Conservation (phyloP, 257 asterid genomes). For the Penstemon barbatus region DNA sequence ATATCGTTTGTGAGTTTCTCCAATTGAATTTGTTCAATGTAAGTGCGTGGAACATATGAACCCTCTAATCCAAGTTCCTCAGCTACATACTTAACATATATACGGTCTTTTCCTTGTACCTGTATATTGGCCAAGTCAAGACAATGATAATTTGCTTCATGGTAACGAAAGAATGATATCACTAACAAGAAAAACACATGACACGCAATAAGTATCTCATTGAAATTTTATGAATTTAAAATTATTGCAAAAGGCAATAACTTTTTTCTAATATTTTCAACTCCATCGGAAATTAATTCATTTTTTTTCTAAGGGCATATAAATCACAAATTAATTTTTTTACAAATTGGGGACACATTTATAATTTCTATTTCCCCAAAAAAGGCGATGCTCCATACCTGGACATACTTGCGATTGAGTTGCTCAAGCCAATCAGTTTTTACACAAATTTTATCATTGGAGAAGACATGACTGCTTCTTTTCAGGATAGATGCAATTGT, state of each 20-base stretch:
- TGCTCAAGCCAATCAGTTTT: conserved; percentile 99
- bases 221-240: conserved; percentile 6
- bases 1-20: conserved; percentile 95
- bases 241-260: conserved; percentile 1
- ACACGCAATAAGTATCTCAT: conserved; percentile 13
- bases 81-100: conserved; percentile 67
- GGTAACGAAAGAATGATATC: conserved; percentile 14
- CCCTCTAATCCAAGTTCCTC: conserved; percentile 90
- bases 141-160: conserved; percentile 25
- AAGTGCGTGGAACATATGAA: conserved; percentile 84
- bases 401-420: conserved; percentile 82
- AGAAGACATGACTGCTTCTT: conserved; percentile 86
- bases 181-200: not conserved
- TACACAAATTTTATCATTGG: conserved; percentile 70
- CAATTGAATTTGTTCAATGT: conserved; percentile 95
- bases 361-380: too few relatives aligned
- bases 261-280: not conserved
- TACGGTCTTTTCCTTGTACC: conserved; percentile 97
- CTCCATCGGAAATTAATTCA: conserved; percentile 7
- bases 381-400: conserved; percentile 47
- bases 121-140: conserved; percentile 31
- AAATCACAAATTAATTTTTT: too few relatives aligned
- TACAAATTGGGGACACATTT: too few relatives aligned
- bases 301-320: not conserved
- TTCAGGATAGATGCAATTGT: conserved; percentile 95